Evolutionary conservation across 176 grass and related monocot genomes (phyloP), one percentile per base, ranked within the genome.

Genomic region (Phoenix roebelenii): DNA sequence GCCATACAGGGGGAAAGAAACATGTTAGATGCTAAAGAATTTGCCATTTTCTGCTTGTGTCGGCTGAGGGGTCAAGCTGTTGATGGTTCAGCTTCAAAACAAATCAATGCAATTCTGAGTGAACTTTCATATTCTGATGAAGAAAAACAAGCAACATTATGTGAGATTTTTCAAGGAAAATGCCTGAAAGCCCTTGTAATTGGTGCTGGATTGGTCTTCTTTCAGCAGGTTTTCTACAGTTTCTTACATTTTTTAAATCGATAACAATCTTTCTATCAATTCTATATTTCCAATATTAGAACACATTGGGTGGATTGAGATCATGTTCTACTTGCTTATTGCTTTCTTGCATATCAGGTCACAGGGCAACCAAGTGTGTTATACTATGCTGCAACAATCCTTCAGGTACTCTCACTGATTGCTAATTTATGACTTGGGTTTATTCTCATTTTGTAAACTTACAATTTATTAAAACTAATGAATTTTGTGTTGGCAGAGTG

Each of bases 361-460:
- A 97, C 93, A 53, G 84, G 93, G 68, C 93, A 97, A 84, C 87
- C 84, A n/a, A 97, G 93, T 22, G 87, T 97, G 66, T 59, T 97
- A 52, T 97, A 97, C 77, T 97, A 97, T 88, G 92, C 92, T 9
- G 92, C 92, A 53, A 97, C 92, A 22, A 97, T 97, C 22, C 66
- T 97, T 79, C 87, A 88, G 92, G 92, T 97, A 88, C 4, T 55
- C 18, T 58, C 73, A 54, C 29, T 62, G 9, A 44, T 44, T 44
- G 35, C 10, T 44, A 44, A 14, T 44, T 44, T 44, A 44, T 44
- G 35, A 44, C 10, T 44, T 12, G 9, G 35, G 10, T 1, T 30
- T 44, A 44, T 44, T 44, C 35, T 44, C 2, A 44, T 44, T 44
- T 10, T 44, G 35, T 44, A 44, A 44, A 44, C 35, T 44, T 44